A percentile compares a stretch with the other conserved stretches of the same genome.
phyloP scores from a whole-genome alignment of 1,139 yeast species.

The Casaregolazyma suthepensis region DNA sequence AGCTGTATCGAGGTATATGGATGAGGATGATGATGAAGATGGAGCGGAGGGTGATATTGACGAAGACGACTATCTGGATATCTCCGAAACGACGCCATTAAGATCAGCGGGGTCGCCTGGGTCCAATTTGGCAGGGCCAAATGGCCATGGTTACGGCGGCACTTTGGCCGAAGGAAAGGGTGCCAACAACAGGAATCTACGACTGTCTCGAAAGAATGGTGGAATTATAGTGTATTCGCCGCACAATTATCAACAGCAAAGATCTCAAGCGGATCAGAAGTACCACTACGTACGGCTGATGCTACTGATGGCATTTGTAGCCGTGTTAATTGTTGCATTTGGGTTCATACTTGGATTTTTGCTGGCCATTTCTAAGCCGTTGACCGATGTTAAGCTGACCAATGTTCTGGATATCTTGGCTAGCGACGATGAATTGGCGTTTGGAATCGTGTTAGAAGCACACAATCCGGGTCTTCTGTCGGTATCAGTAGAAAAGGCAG shows the following conservation, averaged over 20 bases:
- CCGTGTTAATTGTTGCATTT: constrained; percentile 31
- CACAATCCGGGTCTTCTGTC: constrained; percentile 81
- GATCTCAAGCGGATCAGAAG: constrained; percentile 16
- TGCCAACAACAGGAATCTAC: constrained; percentile 13
- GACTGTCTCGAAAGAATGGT: constrained; percentile 22
- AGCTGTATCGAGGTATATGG: constrained; percentile 15
- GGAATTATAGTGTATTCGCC: constrained; percentile 27
- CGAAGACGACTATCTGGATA: constrained; percentile 26
- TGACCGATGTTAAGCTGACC: constrained; percentile 57
- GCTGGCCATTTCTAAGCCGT: constrained; percentile 80
- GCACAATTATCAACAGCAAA: constrained; percentile 30
- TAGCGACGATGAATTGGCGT: constrained; percentile 77
- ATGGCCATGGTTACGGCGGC: neutral
- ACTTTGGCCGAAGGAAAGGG: neutral
- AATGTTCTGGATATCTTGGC: constrained; percentile 67
- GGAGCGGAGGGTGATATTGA: constrained; percentile 27
- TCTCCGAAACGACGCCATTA: constrained; percentile 31
- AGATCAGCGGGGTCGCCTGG: constrained; percentile 15
- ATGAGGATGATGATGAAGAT: constrained; percentile 24
- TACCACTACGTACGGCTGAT: constrained; percentile 26
- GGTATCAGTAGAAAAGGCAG: constrained; percentile 58
- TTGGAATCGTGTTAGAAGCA: constrained; percentile 71
- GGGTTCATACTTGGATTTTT: constrained; percentile 82
- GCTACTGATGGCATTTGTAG: constrained; percentile 27
- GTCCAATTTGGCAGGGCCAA: neutral